phyloP scores from a whole-genome alignment of 495 filamentous ascomycete species.

The Pyrenopolyporus hunteri region DNA sequence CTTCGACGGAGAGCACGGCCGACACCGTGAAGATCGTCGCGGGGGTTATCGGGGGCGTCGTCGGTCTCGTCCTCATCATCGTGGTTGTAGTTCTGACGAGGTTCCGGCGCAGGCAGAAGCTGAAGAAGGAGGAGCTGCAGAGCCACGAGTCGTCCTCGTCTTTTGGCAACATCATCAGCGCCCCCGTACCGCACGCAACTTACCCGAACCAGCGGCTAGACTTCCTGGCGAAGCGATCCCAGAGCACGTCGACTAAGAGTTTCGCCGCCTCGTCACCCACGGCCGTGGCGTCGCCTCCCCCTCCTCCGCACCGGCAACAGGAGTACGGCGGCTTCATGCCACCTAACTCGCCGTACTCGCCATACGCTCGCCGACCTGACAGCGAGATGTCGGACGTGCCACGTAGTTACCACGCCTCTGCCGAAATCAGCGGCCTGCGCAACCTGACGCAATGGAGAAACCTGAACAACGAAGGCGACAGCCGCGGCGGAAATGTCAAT shows the following conservation, averaged over 20 bases:
- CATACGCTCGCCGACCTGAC: conserved; percentile 29
- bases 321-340: conserved; percentile 24
- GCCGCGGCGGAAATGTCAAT: background rate
- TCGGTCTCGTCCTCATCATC: conserved; percentile 33
- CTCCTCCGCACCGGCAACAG: background rate
- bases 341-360: conserved; percentile 33
- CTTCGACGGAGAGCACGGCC: conserved; percentile 16
- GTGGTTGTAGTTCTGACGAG: conserved; percentile 27
- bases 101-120: conserved; percentile 37
- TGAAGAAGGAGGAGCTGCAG: conserved; percentile 24
- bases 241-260: conserved; percentile 7
- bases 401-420: conserved; percentile 37
- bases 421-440: conserved; percentile 36
- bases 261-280: conserved; percentile 13
- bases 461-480: background rate
- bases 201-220: conserved; percentile 42
- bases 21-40: conserved; percentile 41
- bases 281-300: background rate
- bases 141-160: conserved; percentile 49
- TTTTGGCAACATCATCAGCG: conserved; percentile 54
- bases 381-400: conserved; percentile 31
- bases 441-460: conserved; percentile 30
- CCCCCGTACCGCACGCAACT: conserved; percentile 48
- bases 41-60: conserved; percentile 40
- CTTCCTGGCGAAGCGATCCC: conserved; percentile 43